phyloP scores from a whole-genome alignment of 306 rosid genomes.

The Arachis hypogaea region DNA sequence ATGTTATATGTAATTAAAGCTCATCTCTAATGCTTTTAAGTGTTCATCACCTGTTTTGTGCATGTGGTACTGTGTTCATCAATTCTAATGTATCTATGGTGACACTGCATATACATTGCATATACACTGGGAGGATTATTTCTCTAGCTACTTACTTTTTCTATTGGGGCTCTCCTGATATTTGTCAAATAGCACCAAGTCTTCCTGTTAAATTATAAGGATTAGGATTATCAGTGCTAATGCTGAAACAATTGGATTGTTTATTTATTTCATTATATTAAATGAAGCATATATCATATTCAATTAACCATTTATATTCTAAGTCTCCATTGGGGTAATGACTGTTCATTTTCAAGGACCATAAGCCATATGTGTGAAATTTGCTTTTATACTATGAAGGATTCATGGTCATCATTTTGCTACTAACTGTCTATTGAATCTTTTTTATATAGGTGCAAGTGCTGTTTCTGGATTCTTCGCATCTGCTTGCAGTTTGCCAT shows the following conservation, averaged over 20 bases:
- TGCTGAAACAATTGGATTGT: background rate
- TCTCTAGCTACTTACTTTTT: background rate
- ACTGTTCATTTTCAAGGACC: background rate
- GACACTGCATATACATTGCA: background rate
- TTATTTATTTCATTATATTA: background rate
- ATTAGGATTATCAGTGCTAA: background rate
- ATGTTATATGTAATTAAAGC: no score
- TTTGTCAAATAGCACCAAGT: background rate
- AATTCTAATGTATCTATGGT: background rate
- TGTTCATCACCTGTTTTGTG: background rate
- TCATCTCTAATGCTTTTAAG: no score
- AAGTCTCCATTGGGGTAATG: background rate
- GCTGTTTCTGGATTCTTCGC: slow-evolving; percentile 90
- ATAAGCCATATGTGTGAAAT: background rate
- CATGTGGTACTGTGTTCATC: background rate
- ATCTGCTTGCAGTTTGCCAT: slow-evolving; percentile 95
- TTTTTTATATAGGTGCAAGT: slow-evolving; percentile 70
- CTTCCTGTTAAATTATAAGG: background rate
- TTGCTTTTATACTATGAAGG: background rate
- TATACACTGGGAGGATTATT: background rate
- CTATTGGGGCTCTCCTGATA: background rate
- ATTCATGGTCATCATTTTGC: slow-evolving; percentile 17
- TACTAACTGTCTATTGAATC: background rate
- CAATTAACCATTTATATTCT: background rate
- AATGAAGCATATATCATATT: slow-evolving; percentile 3